Evolutionary conservation across 257 asterid species (phyloP), one percentile per base, ranked within the genome.

Genomic region (Solanum ossicruentum): DNA sequence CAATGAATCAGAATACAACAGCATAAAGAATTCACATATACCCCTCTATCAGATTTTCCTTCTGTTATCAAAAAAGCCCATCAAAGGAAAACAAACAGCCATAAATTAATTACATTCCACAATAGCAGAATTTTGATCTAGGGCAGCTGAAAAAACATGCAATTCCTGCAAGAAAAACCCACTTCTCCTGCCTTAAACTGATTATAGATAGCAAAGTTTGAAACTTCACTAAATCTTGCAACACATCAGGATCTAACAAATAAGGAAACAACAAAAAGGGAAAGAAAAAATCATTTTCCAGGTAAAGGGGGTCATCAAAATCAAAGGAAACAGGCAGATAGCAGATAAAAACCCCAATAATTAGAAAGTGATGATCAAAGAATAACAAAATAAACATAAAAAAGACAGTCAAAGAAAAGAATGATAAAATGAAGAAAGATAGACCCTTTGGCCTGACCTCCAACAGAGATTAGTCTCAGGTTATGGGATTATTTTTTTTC

Each of bases 201-300:
- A 52, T 78, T 52, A 78, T 26, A 51, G 15, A 78, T 51, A 56
- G 1, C 52, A 77, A 77, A 77, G 82, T 23, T 77, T 78, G 65
- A n/a, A 78, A 26, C 65, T 83, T 70, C 32, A 36, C 23, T 67
- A 56, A 84, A 81, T 88, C 52, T 84, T 11, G 43, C 77, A 79
- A 21, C 63, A 85, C 81, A n/a, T 83, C 91, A 80, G 84, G 88
- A 91, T 91, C 91, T 84, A 89, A 80, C 82, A 85, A 85, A 85
- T 10, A 54, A 23, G 85, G 88, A 26, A 54, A 63, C 41, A 61
- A 54, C 80, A 26, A 73, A 75, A 84, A 52, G 57, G 66, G 63
- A 47, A 49, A 77, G 15, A 82, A 69, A 32, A 49, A 15, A 47
- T 7, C 82, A 49, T 75, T 75, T 65, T 73, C n/a, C 60, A 13